A percentile compares a stretch with the other conserved stretches of the same genome.
phyloP scores from a whole-genome alignment of 2,329 filamentous ascomycete genomes.

The Trichothecium roseum region DNA sequence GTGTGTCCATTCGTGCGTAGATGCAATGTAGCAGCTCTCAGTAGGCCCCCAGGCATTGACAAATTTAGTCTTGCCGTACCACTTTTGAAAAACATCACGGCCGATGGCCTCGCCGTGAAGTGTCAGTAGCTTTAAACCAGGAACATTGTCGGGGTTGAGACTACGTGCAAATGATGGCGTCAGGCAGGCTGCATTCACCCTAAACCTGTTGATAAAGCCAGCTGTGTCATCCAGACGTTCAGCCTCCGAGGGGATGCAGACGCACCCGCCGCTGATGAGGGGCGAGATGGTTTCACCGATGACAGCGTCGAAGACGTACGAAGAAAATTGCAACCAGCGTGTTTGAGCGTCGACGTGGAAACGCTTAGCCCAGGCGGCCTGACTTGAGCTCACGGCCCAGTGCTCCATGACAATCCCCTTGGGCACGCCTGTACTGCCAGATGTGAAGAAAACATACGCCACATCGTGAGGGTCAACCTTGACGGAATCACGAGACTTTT shows the following conservation, averaged over 20 bases:
- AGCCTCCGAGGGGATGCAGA: neutral
- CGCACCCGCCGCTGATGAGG: neutral
- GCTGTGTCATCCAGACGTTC: slow-evolving; percentile 3
- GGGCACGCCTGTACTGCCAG: slow-evolving; percentile 10
- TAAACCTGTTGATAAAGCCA: slow-evolving; percentile 1
- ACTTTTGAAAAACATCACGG: slow-evolving; percentile 5
- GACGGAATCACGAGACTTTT: neutral
- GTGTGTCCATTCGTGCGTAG: slow-evolving; percentile 3
- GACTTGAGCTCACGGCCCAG: slow-evolving; percentile 2
- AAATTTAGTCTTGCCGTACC: slow-evolving; percentile 4
- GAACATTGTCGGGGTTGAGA: neutral
- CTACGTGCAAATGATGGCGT: neutral
- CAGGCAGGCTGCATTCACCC: neutral
- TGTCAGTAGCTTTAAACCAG: slow-evolving; percentile 3
- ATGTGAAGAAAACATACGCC: slow-evolving; percentile 10
- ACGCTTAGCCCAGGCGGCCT: neutral
- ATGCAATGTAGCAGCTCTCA: slow-evolving; percentile 5
- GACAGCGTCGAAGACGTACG: neutral
- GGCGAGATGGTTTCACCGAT: neutral
- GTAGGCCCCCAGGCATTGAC: slow-evolving; percentile 7
- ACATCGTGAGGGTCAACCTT: neutral
- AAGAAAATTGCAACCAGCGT: neutral
- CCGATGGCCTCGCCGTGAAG: slow-evolving; percentile 6
- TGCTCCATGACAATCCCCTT: slow-evolving; percentile 11
- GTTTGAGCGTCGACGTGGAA: neutral